Base-by-base conservation (phyloP, 140 eudicot genomes). In the Oenanthe javanica region DNA sequence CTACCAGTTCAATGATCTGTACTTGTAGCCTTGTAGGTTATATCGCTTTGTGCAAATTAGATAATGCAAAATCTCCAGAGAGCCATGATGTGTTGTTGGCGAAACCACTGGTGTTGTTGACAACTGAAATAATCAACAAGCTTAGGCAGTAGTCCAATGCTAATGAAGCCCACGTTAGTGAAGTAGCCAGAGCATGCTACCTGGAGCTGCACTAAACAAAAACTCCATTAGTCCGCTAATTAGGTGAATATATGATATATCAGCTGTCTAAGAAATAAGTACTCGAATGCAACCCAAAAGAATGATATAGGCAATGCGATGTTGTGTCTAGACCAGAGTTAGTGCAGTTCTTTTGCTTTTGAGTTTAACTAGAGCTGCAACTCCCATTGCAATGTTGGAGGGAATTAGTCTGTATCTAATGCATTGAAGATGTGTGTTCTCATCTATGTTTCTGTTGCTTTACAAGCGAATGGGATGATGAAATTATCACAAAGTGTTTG, bases 141-240 rank as follows among this genome's bases (percentile, higher is more conserved):
- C 96, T 90, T 69, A 90, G 72, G 66, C 83, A 90, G 80, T 87
- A 90, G 76, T 89, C 93, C 86, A 90, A 75, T 0, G 93, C 93
- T 72, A 87, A 67, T 9, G 96, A 90, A 1, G 91, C 93, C 31
- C 85, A 87, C 0, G 88, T 86, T 47, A 90, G 81, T 4, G 92
- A 80, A 1, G 93, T 91, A 8, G 96, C 96, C 79, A 84, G 79
- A 4, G 90, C 91, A 89, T 89, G 27, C 85, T 85, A 7, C 82
- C 38, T 0, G 91, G 96, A 0, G 96, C 93, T 83, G 88, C 92
- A 1, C 91, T 85, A 86, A 90, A 90, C 77, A 88, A 88, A 6
- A 90, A 90, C 81, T 90, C 96, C 82, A 89, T 36, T 38, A 89
- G 72, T 61, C 93, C 91, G 2, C 93, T 93, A 23, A 89, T 70